A percentile compares a stretch with the other conserved stretches of the same genome.
Conservation (phyloP, 2,329 filamentous ascomycete species). For the Xylariaceae sp. region DNA sequence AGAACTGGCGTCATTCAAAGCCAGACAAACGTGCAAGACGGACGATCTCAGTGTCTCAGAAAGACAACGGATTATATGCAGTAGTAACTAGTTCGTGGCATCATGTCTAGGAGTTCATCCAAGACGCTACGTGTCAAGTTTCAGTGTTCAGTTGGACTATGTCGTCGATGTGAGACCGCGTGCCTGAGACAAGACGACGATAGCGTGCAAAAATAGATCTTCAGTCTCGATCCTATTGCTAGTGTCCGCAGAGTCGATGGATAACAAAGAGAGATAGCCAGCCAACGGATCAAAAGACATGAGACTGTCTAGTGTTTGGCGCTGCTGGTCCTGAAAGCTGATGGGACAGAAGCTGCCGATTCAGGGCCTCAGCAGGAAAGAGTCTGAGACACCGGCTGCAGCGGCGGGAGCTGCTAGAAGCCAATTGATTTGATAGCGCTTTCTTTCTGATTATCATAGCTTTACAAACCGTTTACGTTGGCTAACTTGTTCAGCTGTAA, state of each 20-base stretch:
- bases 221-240: no score
- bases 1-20: neutral
- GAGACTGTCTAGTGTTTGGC: neutral
- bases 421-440: neutral
- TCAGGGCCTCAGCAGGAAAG: neutral
- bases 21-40: no score
- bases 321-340: neutral
- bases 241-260: no score
- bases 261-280: no score
- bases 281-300: no score
- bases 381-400: constrained; percentile 1
- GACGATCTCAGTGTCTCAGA: neutral
- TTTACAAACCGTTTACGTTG: no score
- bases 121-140: neutral
- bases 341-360: neutral
- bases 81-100: neutral
- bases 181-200: neutral
- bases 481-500: no score
- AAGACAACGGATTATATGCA: no score
- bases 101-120: neutral
- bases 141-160: neutral
- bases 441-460: neutral
- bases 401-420: neutral
- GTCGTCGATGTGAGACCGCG: neutral
- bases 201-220: neutral